phyloP scores from a whole-genome alignment of 2,329 filamentous ascomycete genomes.

The Cytospora chrysosperma region DNA sequence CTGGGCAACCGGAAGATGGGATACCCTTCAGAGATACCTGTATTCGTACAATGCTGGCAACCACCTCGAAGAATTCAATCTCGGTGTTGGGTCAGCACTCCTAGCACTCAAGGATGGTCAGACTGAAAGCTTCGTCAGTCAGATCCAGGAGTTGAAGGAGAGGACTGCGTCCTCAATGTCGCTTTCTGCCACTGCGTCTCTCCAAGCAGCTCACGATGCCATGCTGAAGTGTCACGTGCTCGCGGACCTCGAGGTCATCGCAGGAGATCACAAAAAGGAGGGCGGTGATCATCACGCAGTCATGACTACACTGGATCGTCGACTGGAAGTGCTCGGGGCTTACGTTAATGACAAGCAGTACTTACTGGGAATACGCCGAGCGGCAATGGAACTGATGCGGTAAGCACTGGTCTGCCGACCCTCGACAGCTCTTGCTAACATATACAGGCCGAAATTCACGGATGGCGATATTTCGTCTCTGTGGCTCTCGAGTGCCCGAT shows the following conservation, averaged over 20 bases:
- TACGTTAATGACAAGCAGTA: conserved; percentile 95
- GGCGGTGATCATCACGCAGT: conserved; percentile 40
- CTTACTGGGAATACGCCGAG: conserved; percentile 78
- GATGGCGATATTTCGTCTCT: conserved; percentile 75
- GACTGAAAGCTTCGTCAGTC: conserved; percentile 49
- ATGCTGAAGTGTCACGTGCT: conserved; percentile 84
- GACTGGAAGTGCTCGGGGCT: conserved; percentile 86
- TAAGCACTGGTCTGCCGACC: conserved; percentile 40
- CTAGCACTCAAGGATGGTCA: conserved; percentile 57
- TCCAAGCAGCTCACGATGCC: conserved; percentile 81
- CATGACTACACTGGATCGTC: conserved; percentile 62
- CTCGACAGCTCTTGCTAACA: conserved; percentile 31
- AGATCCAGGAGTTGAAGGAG: conserved; percentile 65
- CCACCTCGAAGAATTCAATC: conserved; percentile 69
- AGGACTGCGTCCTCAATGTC: conserved; percentile 74
- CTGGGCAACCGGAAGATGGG: conserved; percentile 85
- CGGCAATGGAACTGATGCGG: conserved; percentile 78
- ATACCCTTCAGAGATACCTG: conserved; percentile 68
- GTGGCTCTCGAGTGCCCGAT: conserved; percentile 81
- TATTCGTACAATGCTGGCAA: conserved; percentile 50
- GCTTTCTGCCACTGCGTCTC: conserved; percentile 71
- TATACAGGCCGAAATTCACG: conserved; percentile 56
- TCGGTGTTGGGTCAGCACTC: conserved; percentile 71
- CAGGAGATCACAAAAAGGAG: conserved; percentile 45
- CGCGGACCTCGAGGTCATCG: conserved; percentile 80